These are phyloP conservation scores for Parathielavia hyrcaniae DNA, from an alignment of 495 filamentous ascomycete genomes.

Conservation along the genomic window DNA sequence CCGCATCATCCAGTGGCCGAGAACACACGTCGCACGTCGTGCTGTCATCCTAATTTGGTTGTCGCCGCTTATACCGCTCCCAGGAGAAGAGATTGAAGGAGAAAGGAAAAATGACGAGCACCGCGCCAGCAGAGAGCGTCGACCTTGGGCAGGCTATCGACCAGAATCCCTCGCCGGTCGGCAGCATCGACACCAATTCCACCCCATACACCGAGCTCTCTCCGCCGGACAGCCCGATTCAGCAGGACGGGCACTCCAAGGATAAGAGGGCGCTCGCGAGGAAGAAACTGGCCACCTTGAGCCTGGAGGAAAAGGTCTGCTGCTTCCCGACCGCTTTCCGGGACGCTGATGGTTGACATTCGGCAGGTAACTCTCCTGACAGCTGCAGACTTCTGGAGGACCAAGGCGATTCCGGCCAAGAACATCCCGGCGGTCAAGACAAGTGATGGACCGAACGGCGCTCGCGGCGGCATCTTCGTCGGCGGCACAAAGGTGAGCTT, in stretches of 20 bases:
- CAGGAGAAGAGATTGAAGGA: not conserved
- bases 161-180: slow-evolving; percentile 36
- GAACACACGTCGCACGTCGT: not conserved
- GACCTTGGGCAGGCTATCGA: slow-evolving; percentile 32
- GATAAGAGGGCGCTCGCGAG: slow-evolving; percentile 35
- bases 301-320: slow-evolving; percentile 50
- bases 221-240: slow-evolving; percentile 43
- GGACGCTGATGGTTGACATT: slow-evolving; percentile 23
- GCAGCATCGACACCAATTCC: slow-evolving; percentile 39
- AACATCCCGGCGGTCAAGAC: slow-evolving; percentile 66
- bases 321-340: not conserved
- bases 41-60: not conserved
- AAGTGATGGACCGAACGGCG: slow-evolving; percentile 75
- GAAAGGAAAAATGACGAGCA: slow-evolving; percentile 13
- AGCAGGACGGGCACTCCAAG: slow-evolving; percentile 25
- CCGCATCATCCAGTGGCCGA: not conserved
- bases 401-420: slow-evolving; percentile 58
- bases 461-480: slow-evolving; percentile 63
- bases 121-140: slow-evolving; percentile 22
- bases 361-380: slow-evolving; percentile 52
- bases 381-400: slow-evolving; percentile 75
- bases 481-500: slow-evolving; percentile 53
- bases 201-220: slow-evolving; percentile 49
- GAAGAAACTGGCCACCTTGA: slow-evolving; percentile 42
- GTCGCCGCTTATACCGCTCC: not conserved